Base-by-base conservation (phyloP, 208 protist species). In the Acanthamoeba culbertsoni region DNA sequence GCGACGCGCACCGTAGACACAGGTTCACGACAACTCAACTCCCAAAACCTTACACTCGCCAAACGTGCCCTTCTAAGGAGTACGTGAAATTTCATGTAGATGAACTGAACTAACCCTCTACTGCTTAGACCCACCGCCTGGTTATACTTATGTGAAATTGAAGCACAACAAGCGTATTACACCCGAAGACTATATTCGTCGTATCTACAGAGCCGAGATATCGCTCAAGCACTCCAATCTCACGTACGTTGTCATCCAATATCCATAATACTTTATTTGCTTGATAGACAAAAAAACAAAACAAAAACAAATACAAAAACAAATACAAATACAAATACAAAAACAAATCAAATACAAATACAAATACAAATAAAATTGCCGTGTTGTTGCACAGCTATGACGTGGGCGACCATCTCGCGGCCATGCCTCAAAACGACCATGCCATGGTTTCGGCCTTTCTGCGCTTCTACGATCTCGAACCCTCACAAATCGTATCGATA, bases 381-480 rank as follows among this genome's bases (percentile, higher is more conserved):
- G n/a, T 28, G 33, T 73, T 45, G 5, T 33, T 43, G 7, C 2
- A 37, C 51, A 90, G 48, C 33, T 90, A 90, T 42, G 57, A 90
- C 26, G 82, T 90, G 20, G 82, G 82, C 20, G 82, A 90, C 40
- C 82, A 90, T n/a, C 28, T 90, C 14, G 43, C 48, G 26, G 20
- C 65, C 20, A 14, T 90, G 57, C 82, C 82, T 1, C 82, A 90
- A 40, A 90, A 90, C 33, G 82, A 90, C 51, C 4, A 26, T 20
- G 82, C 48, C 33, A n/a, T 37, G 0, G 82, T 90, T 14, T 45
- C 48, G 20, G 82, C 82, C 31, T 90, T 90, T 51, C 59, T 90
- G 82, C 82, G 82, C 3, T 90, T 90, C 57, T 90, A 90, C n/a
- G 82, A 68, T 48, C 82, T 90, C n/a, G 82, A 90, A 4, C 82